These are phyloP conservation scores for Paraphoma sp. DNA, from an alignment of 2,329 filamentous ascomycete species.

Conservation along the genomic window DNA sequence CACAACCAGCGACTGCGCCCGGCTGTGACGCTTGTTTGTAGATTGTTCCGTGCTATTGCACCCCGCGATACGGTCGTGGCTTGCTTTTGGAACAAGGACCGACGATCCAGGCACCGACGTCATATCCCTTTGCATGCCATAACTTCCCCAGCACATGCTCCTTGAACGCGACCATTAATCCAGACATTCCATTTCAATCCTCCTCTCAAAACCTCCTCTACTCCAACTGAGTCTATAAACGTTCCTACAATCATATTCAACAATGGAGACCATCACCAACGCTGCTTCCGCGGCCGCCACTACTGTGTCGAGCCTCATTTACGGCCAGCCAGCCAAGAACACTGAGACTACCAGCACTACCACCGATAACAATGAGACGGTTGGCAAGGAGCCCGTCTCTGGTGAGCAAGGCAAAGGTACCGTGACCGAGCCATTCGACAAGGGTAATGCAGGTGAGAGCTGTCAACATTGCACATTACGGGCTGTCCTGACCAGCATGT, in stretches of 20 bases:
- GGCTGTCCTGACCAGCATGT: neutral
- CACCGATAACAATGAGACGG: constrained; percentile 40
- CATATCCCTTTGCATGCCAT: constrained; percentile 18
- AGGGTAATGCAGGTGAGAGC: constrained; percentile 70
- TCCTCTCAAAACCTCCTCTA: neutral
- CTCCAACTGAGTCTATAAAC: no score
- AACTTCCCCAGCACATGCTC: constrained; percentile 14
- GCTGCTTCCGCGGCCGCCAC: constrained; percentile 30
- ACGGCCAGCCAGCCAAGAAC: constrained; percentile 39
- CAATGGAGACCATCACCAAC: constrained; percentile 50
- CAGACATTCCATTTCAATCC: neutral
- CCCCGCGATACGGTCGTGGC: constrained; percentile 12
- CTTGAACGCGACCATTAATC: neutral
- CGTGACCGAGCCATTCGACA: constrained; percentile 76
- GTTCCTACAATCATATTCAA: neutral
- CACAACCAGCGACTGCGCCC: constrained; percentile 14
- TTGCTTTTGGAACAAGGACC: constrained; percentile 10
- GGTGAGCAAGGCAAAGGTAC: constrained; percentile 72
- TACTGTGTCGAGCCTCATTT: constrained; percentile 46
- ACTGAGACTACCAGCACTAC: constrained; percentile 36
- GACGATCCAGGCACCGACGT: constrained; percentile 22
- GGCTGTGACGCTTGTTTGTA: constrained; percentile 18
- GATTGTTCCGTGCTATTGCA: constrained; percentile 19
- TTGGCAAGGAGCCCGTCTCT: constrained; percentile 71
- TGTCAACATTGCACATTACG: neutral